phyloP scores from a whole-genome alignment of 495 filamentous ascomycete genomes.

The Corynascus novoguineensis region DNA sequence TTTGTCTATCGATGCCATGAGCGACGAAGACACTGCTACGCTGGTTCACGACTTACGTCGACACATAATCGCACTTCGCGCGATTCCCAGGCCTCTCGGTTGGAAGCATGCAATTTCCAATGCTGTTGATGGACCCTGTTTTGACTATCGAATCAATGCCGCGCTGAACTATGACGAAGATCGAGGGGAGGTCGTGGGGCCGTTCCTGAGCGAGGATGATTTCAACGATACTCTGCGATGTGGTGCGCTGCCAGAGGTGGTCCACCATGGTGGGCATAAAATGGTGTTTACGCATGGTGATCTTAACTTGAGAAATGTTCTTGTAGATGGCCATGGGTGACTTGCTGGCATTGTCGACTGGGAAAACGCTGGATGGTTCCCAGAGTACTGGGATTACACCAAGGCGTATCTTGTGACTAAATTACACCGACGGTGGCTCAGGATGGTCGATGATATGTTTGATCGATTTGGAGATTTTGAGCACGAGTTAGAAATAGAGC shows the following conservation, averaged over 20 bases:
- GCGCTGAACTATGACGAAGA: not conserved
- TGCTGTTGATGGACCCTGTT: not conserved
- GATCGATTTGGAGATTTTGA: not conserved
- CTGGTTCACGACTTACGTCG: not conserved
- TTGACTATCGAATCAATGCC: not conserved
- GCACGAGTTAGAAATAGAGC: not conserved
- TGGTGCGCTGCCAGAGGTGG: not conserved
- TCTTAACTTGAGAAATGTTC: not conserved
- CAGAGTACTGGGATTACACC: not conserved
- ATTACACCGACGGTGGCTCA: not conserved
- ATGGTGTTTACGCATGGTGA: constrained; percentile 3
- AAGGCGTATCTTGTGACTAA: not conserved
- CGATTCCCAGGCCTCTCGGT: not conserved
- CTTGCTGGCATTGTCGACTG: constrained; percentile 4
- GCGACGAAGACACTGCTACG: not conserved
- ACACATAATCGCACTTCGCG: not conserved
- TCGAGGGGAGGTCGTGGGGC: not conserved
- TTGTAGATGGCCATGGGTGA: not conserved
- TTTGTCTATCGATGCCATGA: not conserved
- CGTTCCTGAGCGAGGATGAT: not conserved
- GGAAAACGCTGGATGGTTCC: constrained; percentile 2
- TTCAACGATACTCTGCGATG: not conserved
- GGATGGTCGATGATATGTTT: constrained; percentile 1
- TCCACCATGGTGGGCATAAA: not conserved
- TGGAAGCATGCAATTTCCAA: not conserved